Base-by-base conservation (phyloP, 345 rosid species). In the Cardamine occulta region DNA sequence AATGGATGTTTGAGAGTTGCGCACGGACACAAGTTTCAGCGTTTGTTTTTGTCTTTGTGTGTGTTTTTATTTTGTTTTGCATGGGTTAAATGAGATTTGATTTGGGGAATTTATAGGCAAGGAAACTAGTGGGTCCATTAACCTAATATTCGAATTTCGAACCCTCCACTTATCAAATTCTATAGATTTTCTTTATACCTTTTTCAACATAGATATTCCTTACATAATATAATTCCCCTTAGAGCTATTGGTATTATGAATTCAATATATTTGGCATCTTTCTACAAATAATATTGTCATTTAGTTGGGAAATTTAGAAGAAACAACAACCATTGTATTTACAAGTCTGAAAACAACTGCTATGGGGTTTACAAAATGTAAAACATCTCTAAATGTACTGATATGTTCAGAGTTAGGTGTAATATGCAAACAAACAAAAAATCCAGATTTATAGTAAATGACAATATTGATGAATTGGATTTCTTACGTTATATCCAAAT, bases 91-190 rank as follows among this genome's bases (percentile, higher is more conserved):
- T 70, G 72, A 65, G 49, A n/a, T 69, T 44, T 62, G 58, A 62
- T 32, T 70, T 54, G 53, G 34, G 24, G 76, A 51, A 29, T 64
- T 77, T 77, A 77, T 77, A 77, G 62, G 68, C 67, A 71, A 57
- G 7, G 56, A 77, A 63, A 21, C 55, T 28, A 35, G 67, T 71
- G 76, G 80, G 80, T 39, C 68, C 80, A 45, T 45, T n/a, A 77
- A 71, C 66, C 39, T 70, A 63, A 77, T 71, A 71, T 77, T 76
- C 71, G 75, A 76, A 71, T 51, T 14, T 64, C 39, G 35, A 76
- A 63, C 17, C 54, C 71, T 77, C 76, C 76, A 64, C 72, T 70
- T 64, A 71, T 77, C 18, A 57, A 65, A 56, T 70, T 52, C 39
- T 35, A 34, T 37, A 34, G 35, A 63, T 66, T 56, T 77, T 77